Evolutionary conservation across 2,329 filamentous ascomycete genomes (phyloP), one percentile per base, ranked within the genome.

Genomic region (Polychaeton citri): DNA sequence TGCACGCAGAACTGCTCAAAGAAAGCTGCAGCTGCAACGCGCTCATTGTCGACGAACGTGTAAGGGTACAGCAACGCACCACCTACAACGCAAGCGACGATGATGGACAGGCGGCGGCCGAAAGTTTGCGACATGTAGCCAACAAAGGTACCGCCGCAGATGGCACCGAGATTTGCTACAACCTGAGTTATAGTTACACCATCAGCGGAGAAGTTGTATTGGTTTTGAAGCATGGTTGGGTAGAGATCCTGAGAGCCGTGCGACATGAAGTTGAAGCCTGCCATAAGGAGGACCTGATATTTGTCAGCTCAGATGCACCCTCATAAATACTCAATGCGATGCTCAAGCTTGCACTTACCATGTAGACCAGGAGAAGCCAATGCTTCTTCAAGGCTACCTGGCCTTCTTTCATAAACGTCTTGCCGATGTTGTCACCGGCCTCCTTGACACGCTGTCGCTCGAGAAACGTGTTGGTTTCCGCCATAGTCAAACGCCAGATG

Each of bases 41-140:
- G 64, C 5, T 76, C 62, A 46, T 62, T 66, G 2, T 62, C 62
- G 8, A 76, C 67, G 48, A 85, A 90, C 0, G 76, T 81, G 59
- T 93, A 92, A 0, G 86, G 84, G 54, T 92, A 90, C 1, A 93
- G 65, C 1, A 93, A 62, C 0, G 83, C 82, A 19, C 81, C 83
- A 17, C 84, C 83, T 6, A 77, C 48, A 38, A 77, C 59, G 44
- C 61, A 67, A 49, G 59, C 61, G 48, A 64, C 53, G 43, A 65
- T 62, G 47, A 68, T 68, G 44, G 54, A 58, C 45, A 68, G 58
- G 15, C 65, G 57, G 6, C 65, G 61, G 2, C 65, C 65, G 35
- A 67, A 62, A 38, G 64, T 61, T 36, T 63, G 62, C 3, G 55
- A 61, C 12, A 53, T 48, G 44, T 68, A 68, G 1, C 65, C 65